Evolutionary conservation across 306 rosid genomes (phyloP).

Genomic region (Delonix regia): DNA sequence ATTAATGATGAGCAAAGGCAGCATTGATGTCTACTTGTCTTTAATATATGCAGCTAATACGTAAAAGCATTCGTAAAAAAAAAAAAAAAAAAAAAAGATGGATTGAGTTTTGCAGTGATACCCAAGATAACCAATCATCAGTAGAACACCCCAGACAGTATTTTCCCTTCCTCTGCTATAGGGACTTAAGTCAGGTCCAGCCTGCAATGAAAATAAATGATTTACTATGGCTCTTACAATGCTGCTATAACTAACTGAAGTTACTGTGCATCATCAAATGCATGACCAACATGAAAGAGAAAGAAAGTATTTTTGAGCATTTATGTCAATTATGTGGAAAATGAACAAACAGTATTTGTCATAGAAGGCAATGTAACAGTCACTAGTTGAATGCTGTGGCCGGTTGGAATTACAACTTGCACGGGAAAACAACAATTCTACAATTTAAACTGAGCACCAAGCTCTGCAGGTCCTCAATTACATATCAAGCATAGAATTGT

Average conservation of each 20-base stretch:
- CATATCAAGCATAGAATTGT: neutral
- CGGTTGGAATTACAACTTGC: neutral
- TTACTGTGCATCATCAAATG: slow-evolving; percentile 26
- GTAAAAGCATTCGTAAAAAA: slow-evolving; percentile 25
- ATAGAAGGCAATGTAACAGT: neutral
- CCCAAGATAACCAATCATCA: slow-evolving; percentile 96
- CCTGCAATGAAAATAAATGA: slow-evolving; percentile 55
- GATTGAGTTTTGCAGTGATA: slow-evolving; percentile 46
- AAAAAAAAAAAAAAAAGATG: slow-evolving; percentile 23
- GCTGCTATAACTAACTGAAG: neutral
- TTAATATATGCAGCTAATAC: neutral
- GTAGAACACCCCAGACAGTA: slow-evolving; percentile 87
- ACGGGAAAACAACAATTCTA: slow-evolving; percentile 7
- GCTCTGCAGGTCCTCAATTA: neutral
- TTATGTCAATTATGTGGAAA: slow-evolving; percentile 27
- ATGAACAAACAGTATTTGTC: neutral
- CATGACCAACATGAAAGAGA: slow-evolving; percentile 28
- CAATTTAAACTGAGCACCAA: neutral
- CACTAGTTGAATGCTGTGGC: neutral
- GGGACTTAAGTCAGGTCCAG: slow-evolving; percentile 76
- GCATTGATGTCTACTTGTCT: slow-evolving; percentile 12
- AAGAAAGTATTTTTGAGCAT: neutral
- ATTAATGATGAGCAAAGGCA: slow-evolving; percentile 31
- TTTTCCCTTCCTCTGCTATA: slow-evolving; percentile 88
- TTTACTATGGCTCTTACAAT: slow-evolving; percentile 34